Evolutionary conservation across 805 yeast genomes (phyloP).

Genomic region (Pichia paraexigua): DNA sequence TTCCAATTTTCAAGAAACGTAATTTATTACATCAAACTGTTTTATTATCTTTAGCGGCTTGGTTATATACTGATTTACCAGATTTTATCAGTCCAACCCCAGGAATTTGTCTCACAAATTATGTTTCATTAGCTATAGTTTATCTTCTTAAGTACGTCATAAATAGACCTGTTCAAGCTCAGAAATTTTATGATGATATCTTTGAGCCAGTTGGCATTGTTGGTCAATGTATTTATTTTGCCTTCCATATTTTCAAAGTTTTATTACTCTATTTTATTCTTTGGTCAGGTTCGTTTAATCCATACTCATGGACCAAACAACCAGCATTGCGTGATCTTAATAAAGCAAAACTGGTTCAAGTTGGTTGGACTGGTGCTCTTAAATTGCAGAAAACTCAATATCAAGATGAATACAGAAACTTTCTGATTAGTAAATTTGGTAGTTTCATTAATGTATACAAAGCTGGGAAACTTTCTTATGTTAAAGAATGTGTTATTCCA

Average conservation of each 20-base stretch:
- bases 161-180: constrained; percentile 37
- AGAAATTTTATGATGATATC: constrained; percentile 42
- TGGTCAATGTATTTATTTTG: constrained; percentile 63
- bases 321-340: constrained; percentile 29
- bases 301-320: constrained; percentile 42
- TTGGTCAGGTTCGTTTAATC: constrained; percentile 72
- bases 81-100: constrained; percentile 88
- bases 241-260: constrained; percentile 61
- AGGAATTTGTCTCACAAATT: constrained; percentile 71
- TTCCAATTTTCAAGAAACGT: constrained; percentile 61
- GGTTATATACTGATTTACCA: constrained; percentile 94
- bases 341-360: constrained; percentile 46
- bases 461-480: constrained; percentile 55
- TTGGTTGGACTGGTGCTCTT: constrained; percentile 96
- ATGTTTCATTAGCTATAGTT: constrained; percentile 31
- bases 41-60: constrained; percentile 38
- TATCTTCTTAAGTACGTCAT: constrained; percentile 25
- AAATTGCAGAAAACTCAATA: constrained; percentile 64
- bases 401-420: constrained; percentile 58
- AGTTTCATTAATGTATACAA: constrained; percentile 71
- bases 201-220: constrained; percentile 30
- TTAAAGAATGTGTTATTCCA: constrained; percentile 50
- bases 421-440: constrained; percentile 58
- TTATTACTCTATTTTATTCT: constrained; percentile 47
- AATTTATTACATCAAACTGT: constrained; percentile 33